These are phyloP conservation scores for Aspergillus felis DNA, from an alignment of 2,329 filamentous ascomycete genomes.

Conservation along the genomic window DNA sequence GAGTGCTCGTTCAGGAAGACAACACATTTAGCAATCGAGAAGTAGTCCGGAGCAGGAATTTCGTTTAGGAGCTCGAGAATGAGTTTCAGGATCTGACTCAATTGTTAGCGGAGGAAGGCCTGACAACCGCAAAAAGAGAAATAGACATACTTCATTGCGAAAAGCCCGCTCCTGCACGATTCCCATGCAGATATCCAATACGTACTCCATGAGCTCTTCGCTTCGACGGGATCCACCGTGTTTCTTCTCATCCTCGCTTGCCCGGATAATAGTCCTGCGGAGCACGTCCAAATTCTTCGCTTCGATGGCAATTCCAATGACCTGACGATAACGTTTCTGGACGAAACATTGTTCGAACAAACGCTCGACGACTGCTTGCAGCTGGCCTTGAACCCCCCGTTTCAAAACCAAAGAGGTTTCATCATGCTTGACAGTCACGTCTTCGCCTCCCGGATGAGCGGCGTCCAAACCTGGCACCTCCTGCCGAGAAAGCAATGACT, in stretches of 20 bases:
- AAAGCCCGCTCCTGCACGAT: conserved; percentile 90
- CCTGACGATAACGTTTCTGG: conserved; percentile 85
- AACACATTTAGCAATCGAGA: conserved; percentile 95
- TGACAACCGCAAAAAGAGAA: neutral
- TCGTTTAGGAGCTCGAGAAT: conserved; percentile 95
- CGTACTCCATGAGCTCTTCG: conserved; percentile 95
- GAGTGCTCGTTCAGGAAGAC: conserved; percentile 92
- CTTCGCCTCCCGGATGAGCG: conserved; percentile 53
- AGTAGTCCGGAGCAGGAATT: conserved; percentile 90
- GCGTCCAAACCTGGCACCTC: conserved; percentile 60
- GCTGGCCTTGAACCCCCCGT: conserved; percentile 69
- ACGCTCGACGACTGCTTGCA: conserved; percentile 80
- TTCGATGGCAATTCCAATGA: conserved; percentile 94
- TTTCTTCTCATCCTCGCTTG: conserved; percentile 78
- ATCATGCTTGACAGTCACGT: conserved; percentile 51
- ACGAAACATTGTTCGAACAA: conserved; percentile 87
- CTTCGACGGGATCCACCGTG: conserved; percentile 58
- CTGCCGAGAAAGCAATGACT: conserved; percentile 85
- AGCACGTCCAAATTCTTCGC: conserved; percentile 88
- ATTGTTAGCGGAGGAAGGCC: conserved; percentile 2
- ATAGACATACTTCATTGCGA: conserved; percentile 59
- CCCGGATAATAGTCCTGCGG: conserved; percentile 78
- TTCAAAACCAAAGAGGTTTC: conserved; percentile 64
- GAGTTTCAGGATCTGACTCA: conserved; percentile 69
- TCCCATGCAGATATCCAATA: conserved; percentile 93